Conservation (phyloP, 2,329 filamentous ascomycete genomes). For the Aureobasidium sp. region DNA sequence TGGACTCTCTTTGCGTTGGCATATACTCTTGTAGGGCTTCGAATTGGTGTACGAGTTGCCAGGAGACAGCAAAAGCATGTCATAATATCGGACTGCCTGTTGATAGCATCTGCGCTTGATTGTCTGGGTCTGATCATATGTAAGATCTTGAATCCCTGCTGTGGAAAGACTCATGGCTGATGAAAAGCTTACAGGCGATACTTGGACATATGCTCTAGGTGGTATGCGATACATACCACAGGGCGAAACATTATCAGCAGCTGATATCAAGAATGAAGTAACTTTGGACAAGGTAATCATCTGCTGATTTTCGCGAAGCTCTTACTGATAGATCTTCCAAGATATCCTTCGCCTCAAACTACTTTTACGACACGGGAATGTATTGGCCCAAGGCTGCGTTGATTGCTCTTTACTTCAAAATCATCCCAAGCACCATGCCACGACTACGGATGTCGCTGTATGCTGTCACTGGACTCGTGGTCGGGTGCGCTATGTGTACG, state of each 20-base stretch:
- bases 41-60: neutral
- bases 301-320: neutral
- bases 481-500: neutral
- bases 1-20: conserved; percentile 2
- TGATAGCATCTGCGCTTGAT: neutral
- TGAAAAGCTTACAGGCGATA: neutral
- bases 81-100: neutral
- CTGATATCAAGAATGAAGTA: neutral
- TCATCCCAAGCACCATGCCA: conserved; percentile 4
- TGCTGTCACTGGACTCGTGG: neutral
- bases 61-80: conserved; percentile 2
- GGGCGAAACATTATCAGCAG: neutral
- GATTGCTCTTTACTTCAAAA: conserved; percentile 6
- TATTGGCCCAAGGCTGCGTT: conserved; percentile 6
- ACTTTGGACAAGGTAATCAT: neutral
- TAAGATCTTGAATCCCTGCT: neutral
- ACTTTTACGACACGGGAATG: conserved; percentile 8
- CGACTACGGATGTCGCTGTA: neutral
- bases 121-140: conserved; percentile 5
- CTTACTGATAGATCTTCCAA: neutral
- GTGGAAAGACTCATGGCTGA: neutral
- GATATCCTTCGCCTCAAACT: conserved; percentile 6
- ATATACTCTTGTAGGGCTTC: neutral
- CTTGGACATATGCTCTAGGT: conserved; percentile 5
- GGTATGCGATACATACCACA: conserved; percentile 1